Percentiles rank a stretch among this genome's conserved stretches.
phyloP scores from a whole-genome alignment of 2,329 filamentous ascomycete species.

The Cladosporium colombiae region DNA sequence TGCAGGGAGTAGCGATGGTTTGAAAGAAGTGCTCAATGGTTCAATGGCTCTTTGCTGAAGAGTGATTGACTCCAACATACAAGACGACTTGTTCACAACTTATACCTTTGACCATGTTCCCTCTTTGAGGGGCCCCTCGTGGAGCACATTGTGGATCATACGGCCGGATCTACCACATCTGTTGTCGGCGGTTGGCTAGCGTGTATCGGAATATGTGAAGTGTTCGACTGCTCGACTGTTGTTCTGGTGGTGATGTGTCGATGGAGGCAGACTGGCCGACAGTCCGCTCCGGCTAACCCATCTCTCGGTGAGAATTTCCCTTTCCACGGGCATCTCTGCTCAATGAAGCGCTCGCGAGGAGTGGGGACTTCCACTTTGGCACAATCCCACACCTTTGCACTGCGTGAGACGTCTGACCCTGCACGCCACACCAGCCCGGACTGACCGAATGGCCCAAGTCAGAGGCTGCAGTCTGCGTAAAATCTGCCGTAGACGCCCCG shows the following conservation, averaged over 20 bases:
- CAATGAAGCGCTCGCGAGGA: background rate
- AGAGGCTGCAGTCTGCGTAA: background rate
- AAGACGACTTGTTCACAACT: background rate
- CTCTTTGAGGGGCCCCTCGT: background rate
- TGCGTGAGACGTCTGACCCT: background rate
- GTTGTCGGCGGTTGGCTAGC: background rate
- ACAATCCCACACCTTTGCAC: background rate
- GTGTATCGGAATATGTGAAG: background rate
- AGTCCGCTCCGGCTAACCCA: background rate
- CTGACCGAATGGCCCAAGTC: background rate
- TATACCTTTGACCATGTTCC: background rate
- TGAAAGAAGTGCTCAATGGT: background rate
- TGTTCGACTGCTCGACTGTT: background rate
- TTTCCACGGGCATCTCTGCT: background rate
- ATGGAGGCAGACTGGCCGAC: background rate
- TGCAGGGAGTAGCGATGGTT: background rate
- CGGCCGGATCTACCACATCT: constrained; percentile 5
- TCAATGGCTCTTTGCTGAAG: background rate
- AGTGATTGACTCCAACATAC: background rate
- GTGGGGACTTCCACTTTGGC: background rate
- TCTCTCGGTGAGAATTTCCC: background rate
- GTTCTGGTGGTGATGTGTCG: background rate
- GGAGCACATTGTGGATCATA: background rate
- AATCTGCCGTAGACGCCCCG: background rate
- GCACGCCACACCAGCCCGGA: background rate